phyloP scores from a whole-genome alignment of 305 asterid species.

The Plantago coronopus region DNA sequence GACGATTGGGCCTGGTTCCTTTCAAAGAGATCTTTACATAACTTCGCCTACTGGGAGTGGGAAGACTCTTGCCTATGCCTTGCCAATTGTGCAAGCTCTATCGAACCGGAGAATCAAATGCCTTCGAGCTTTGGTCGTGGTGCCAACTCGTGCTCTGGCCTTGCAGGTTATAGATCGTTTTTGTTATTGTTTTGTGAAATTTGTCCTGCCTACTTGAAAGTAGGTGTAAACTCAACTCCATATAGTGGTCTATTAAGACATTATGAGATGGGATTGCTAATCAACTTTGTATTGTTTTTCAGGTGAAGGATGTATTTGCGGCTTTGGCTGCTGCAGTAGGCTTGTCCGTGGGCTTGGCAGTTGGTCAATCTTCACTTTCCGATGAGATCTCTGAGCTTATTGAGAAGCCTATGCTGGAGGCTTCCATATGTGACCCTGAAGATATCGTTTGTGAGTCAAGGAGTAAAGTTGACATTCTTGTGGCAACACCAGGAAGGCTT shows the following conservation, averaged over 20 bases:
- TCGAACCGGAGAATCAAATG: conserved; percentile 62
- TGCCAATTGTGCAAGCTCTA: conserved; percentile 76
- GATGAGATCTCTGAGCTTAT: conserved; percentile 83
- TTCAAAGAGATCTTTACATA: conserved; percentile 75
- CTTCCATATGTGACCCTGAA: conserved; percentile 42
- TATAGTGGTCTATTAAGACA: conserved; percentile 1
- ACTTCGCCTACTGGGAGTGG: conserved; percentile 95
- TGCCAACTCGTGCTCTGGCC: conserved; percentile 93
- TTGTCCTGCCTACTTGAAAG: background rate
- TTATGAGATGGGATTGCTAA: background rate
- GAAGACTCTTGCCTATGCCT: conserved; percentile 81
- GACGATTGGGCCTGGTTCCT: conserved; percentile 88
- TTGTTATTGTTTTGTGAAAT: background rate
- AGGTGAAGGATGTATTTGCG: conserved; percentile 85
- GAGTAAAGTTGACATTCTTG: conserved; percentile 84
- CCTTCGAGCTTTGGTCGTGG: conserved; percentile 85
- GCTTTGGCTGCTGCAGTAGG: conserved; percentile 86
- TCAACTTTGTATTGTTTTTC: conserved; percentile 22
- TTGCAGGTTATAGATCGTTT: conserved; percentile 51
- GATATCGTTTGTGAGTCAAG: conserved; percentile 40
- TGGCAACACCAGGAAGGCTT: conserved; percentile 93
- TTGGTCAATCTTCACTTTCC: conserved; percentile 88
- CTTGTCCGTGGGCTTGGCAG: conserved; percentile 90
- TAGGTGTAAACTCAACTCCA: background rate
- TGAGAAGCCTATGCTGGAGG: conserved; percentile 50